Percentiles rank a stretch among this genome's conserved stretches.
Conservation (phyloP, 108 stramenopile genomes). For the Skeletonema tropicum region DNA sequence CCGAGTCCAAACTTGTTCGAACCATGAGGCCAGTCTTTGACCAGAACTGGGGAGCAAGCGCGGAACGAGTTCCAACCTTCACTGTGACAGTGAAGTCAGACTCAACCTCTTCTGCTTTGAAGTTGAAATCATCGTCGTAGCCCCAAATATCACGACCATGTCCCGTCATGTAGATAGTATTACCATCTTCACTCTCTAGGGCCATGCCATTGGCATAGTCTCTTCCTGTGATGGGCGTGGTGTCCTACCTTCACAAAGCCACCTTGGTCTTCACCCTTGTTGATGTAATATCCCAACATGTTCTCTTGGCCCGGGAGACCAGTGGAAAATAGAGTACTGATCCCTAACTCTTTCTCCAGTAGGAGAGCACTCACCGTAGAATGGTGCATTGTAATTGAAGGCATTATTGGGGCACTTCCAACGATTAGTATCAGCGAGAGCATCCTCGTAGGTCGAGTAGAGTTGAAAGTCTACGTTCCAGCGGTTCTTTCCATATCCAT, state of each 20-base stretch:
- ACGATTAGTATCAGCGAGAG: constrained; percentile 25
- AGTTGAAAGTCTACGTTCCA: constrained; percentile 44
- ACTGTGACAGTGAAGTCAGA: constrained; percentile 26
- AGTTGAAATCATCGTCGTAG: constrained; percentile 35
- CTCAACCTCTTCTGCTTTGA: constrained; percentile 7
- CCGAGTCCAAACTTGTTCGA: constrained; percentile 14
- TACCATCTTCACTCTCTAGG: constrained; percentile 1
- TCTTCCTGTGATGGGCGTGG: constrained; percentile 1
- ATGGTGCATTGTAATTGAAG: constrained; percentile 32
- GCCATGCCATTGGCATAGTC: constrained; percentile 17
- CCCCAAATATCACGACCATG: constrained; percentile 30
- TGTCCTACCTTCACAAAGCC: background rate
- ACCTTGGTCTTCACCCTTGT: constrained; percentile 22
- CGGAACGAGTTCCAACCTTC: constrained; percentile 10
- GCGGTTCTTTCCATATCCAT: constrained; percentile 17
- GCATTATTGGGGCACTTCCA: constrained; percentile 39
- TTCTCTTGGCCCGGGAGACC: background rate
- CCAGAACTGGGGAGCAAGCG: constrained; percentile 2
- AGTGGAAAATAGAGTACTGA: constrained; percentile 20
- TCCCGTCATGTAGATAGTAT: constrained; percentile 34
- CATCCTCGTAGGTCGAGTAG: constrained; percentile 47
- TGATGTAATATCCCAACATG: constrained; percentile 35
- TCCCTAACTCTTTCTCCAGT: constrained; percentile 12
- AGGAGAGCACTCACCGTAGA: constrained; percentile 35
- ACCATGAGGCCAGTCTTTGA: constrained; percentile 37